A percentile compares a stretch with the other conserved stretches of the same genome.
phyloP scores from a whole-genome alignment of 1,284 basidiomycete genomes.

The Ustilago tritici region DNA sequence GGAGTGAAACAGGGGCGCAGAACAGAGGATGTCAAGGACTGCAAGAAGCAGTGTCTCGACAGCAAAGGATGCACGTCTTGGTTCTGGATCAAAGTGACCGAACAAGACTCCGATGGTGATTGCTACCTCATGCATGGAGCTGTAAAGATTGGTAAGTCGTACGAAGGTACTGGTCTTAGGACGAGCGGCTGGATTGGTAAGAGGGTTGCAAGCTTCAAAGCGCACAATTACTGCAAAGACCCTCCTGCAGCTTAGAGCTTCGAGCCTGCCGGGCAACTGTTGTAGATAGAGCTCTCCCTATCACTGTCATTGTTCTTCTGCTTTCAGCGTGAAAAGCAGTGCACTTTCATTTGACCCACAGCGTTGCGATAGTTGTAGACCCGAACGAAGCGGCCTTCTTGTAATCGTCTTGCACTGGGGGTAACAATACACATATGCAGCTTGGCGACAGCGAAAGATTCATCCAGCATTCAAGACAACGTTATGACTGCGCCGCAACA shows the following conservation, averaged over 20 bases:
- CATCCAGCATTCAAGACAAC: not conserved
- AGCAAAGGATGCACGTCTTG: constrained; percentile 28
- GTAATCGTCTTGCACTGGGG: not conserved
- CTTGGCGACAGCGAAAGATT: not conserved
- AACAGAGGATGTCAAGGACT: not conserved
- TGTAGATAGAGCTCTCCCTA: not conserved
- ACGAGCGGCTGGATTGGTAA: constrained; percentile 39
- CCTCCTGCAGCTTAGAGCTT: constrained; percentile 9
- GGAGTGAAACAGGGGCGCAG: constrained; percentile 6
- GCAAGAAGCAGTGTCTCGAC: constrained; percentile 19
- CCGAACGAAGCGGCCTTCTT: too few species aligned
- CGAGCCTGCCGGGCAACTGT: too few species aligned
- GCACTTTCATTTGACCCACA: not conserved
- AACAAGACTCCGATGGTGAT: constrained; percentile 12
- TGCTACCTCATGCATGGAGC: constrained; percentile 33
- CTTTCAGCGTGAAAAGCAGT: not conserved
- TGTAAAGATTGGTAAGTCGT: constrained; percentile 24
- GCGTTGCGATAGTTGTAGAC: not conserved
- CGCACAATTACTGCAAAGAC: constrained; percentile 23
- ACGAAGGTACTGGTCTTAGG: constrained; percentile 18
- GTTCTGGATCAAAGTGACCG: constrained; percentile 33
- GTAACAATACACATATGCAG: not conserved
- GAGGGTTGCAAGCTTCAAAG: constrained; percentile 20
- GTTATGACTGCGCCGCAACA: not conserved
- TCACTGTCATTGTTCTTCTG: not conserved